Percentiles rank a stretch among this genome's conserved stretches.
These are phyloP conservation scores for Spongospora subterranea DNA, from an alignment of 208 protist species.

Conservation along the genomic window DNA sequence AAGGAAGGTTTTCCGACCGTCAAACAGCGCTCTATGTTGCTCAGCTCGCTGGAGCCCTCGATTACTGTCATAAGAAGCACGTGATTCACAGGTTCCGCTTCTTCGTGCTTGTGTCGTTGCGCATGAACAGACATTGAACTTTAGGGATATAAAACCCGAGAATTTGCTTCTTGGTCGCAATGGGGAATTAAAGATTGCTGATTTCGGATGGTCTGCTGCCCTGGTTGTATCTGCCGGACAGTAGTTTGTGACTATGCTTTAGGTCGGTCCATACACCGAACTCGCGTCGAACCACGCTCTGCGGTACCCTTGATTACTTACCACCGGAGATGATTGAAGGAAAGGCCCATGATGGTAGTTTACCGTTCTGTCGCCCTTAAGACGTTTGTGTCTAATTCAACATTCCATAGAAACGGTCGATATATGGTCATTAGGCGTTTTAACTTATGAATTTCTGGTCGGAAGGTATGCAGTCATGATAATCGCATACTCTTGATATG, in stretches of 20 bases:
- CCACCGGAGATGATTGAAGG: conserved; percentile 90
- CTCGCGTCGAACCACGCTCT: conserved; percentile 86
- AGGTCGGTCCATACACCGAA: conserved; percentile 89
- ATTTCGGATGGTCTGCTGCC: conserved; percentile 97
- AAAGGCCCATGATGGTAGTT: conserved; percentile 62
- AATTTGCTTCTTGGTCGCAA: conserved; percentile 79
- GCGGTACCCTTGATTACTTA: conserved; percentile 98
- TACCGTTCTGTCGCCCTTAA: neutral
- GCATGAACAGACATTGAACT: neutral
- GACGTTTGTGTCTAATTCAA: neutral
- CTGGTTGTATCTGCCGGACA: neutral
- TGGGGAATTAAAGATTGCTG: conserved; percentile 94
- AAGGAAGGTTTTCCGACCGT: conserved; percentile 63
- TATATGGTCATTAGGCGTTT: conserved; percentile 63
- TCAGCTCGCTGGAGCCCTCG: conserved; percentile 89
- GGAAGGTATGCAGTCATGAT: conserved; percentile 72
- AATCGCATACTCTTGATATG: conserved; percentile 70
- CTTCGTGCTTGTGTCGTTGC: neutral
- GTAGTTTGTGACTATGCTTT: neutral
- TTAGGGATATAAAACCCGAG: conserved; percentile 79
- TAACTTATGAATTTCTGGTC: conserved; percentile 62
- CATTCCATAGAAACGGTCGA: conserved; percentile 50
- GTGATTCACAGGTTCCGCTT: conserved; percentile 77
- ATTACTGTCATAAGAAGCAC: conserved; percentile 94
- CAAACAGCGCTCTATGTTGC: conserved; percentile 81